Conservation (phyloP, 768 basidiomycete genomes). For the Scleroderma bovista region DNA sequence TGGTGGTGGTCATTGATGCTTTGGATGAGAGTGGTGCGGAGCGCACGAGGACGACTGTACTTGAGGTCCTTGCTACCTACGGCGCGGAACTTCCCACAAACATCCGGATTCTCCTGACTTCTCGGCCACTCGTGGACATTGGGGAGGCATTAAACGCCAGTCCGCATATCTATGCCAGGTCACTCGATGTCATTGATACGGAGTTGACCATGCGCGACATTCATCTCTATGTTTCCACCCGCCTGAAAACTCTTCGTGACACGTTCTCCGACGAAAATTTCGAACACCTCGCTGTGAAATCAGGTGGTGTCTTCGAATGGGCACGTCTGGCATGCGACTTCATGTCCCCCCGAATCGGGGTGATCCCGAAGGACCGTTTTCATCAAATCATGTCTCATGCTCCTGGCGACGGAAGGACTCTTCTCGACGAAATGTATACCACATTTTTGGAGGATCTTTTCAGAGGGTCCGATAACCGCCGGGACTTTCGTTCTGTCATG, state of each 20-base stretch:
- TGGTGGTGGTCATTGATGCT: slow-evolving; percentile 23
- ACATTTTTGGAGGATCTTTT: not conserved
- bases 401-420: too few relatives aligned
- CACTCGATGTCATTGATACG: not conserved
- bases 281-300: not conserved
- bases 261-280: not conserved
- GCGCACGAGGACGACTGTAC: not conserved
- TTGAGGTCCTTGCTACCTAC: not conserved
- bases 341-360: not conserved
- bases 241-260: not conserved
- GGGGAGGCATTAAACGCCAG: not conserved
- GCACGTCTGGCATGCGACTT: not conserved
- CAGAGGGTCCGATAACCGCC: too few relatives aligned
- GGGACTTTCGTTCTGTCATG: slow-evolving; percentile 1
- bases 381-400: not conserved
- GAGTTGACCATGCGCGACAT: not conserved
- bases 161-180: not conserved
- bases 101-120: not conserved
- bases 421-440: not conserved
- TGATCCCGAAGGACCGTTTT: not conserved
- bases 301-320: not conserved
- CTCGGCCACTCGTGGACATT: not conserved
- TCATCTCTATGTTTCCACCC: not conserved
- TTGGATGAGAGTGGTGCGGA: slow-evolving; percentile 11
- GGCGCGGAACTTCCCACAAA: not conserved